These are phyloP conservation scores for Tulasnella sp. DNA, from an alignment of 768 basidiomycete species.

Conservation along the genomic window DNA sequence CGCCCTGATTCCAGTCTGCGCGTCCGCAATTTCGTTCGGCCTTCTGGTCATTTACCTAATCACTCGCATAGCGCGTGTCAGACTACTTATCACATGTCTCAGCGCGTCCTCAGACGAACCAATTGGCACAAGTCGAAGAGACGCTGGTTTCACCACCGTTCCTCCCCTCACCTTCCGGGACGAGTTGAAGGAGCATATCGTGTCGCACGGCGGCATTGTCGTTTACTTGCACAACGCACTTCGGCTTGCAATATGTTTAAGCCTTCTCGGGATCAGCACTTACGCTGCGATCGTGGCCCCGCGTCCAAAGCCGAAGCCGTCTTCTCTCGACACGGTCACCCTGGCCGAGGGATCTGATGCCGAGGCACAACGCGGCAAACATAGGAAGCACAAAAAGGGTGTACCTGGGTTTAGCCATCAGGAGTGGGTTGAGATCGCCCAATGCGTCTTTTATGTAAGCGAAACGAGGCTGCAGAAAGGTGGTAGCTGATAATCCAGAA, in stretches of 20 bases:
- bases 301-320: constrained; percentile 39
- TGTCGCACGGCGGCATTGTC: constrained; percentile 51
- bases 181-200: constrained; percentile 49
- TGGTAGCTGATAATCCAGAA: constrained; percentile 2
- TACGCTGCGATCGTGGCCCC: constrained; percentile 50
- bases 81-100: neutral
- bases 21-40: constrained; percentile 45
- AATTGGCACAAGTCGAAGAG: neutral
- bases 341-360: constrained; percentile 29
- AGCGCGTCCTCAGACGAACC: neutral
- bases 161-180: constrained; percentile 42
- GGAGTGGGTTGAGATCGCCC: constrained; percentile 44
- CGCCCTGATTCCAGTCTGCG: constrained; percentile 48
- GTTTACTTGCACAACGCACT: constrained; percentile 55
- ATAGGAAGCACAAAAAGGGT: constrained; percentile 38
- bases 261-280: constrained; percentile 56
- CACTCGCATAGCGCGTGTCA: constrained; percentile 35
- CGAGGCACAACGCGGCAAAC: constrained; percentile 38
- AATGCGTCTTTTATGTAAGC: constrained; percentile 46
- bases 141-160: constrained; percentile 38
- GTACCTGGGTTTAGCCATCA: constrained; percentile 40
- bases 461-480: neutral
- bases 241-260: constrained; percentile 52
- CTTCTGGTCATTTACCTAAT: constrained; percentile 46
- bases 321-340: constrained; percentile 23